Evolutionary conservation across 73 alveolate species (phyloP).

Genomic region (Effrenium voratum): DNA sequence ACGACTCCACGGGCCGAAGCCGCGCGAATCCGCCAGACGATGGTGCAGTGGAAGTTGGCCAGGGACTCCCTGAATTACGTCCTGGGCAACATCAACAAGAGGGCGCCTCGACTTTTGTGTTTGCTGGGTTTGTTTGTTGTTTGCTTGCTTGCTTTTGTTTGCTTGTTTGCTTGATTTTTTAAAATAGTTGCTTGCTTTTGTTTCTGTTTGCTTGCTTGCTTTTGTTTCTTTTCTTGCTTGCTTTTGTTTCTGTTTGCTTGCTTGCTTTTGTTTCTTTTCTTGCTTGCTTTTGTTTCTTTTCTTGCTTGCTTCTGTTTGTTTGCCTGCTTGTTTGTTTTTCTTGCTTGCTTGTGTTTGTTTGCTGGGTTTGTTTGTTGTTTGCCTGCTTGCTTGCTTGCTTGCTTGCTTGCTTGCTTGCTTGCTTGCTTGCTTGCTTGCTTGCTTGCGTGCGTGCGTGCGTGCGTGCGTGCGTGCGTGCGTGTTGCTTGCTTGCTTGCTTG

Average conservation of each 20-base stretch:
- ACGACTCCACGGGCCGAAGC: background rate
- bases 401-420: no score
- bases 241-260: background rate
- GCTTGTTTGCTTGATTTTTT: background rate
- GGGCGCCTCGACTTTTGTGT: background rate
- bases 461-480: no score
- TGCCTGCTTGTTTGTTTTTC: no score
- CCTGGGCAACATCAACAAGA: constrained; percentile 57
- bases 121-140: background rate
- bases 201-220: background rate
- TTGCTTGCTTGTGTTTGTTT: no score
- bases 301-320: no score
- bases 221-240: background rate
- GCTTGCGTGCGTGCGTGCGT: no score
- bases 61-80: constrained; percentile 65
- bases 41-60: background rate
- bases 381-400: no score
- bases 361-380: no score
- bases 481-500: no score
- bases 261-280: background rate
- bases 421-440: no score
- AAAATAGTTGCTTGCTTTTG: background rate
- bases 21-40: background rate
- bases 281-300: no score
- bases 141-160: no score